Conservation (phyloP, 2,329 filamentous ascomycete species). For the Phialophora macrospora region DNA sequence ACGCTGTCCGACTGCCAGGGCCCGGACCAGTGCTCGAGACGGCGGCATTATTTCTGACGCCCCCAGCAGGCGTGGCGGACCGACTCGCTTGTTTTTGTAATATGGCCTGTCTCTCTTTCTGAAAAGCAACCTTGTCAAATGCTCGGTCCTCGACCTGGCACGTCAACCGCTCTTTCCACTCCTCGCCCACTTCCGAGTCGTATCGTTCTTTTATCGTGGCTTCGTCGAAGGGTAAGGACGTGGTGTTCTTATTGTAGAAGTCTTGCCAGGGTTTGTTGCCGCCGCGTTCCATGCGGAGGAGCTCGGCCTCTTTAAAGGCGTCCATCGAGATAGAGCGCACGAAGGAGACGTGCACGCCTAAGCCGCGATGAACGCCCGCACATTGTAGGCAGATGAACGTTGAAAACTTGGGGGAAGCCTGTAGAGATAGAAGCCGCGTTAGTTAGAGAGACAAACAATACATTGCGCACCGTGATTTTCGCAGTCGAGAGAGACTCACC, state of each 20-base stretch:
- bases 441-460: constrained; percentile 14
- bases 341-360: constrained; percentile 98
- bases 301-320: constrained; percentile 91
- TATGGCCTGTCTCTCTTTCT: constrained; percentile 47
- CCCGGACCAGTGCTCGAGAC: constrained; percentile 36
- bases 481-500: constrained; percentile 59
- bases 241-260: constrained; percentile 79
- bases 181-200: constrained; percentile 85
- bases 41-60: constrained; percentile 39
- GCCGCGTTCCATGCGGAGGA: constrained; percentile 89
- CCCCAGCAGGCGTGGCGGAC: constrained; percentile 47
- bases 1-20: constrained; percentile 38
- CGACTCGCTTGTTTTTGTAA: constrained; percentile 45
- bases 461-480: constrained; percentile 13
- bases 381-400: constrained; percentile 98
- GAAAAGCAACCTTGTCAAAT: constrained; percentile 75
- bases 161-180: constrained; percentile 88
- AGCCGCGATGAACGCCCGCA: constrained; percentile 89
- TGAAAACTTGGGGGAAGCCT: constrained; percentile 90
- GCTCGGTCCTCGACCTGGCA: constrained; percentile 87
- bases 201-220: constrained; percentile 90
- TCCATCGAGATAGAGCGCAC: constrained; percentile 98
- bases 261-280: constrained; percentile 86
- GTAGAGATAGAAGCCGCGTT: constrained; percentile 10
- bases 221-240: constrained; percentile 77